phyloP scores from a whole-genome alignment of 345 rosid genomes.

The rapeseed (Brassica napus) region DNA sequence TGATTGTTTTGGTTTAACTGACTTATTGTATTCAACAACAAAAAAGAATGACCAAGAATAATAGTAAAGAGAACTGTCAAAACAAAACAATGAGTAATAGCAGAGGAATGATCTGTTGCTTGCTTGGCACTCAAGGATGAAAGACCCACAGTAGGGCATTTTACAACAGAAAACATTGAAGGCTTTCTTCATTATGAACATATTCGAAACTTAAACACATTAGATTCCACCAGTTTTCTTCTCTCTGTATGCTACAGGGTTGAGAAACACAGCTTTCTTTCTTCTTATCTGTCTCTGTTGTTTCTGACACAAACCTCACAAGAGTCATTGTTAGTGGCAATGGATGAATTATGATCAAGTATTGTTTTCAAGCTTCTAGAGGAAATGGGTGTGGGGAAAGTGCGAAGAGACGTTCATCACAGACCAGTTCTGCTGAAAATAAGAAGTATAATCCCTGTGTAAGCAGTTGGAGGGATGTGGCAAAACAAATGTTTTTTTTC shows the following conservation, averaged over 20 bases:
- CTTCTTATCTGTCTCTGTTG: conserved; percentile 4
- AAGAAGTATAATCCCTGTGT: conserved; percentile 65
- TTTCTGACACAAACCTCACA: conserved; percentile 9
- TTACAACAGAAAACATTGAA: background rate
- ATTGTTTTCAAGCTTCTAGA: conserved; percentile 58
- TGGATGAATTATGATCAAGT: conserved; percentile 54
- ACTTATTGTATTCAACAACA: conserved; percentile 5
- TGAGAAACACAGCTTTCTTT: conserved; percentile 15
- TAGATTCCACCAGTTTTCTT: background rate
- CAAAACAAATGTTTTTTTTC: conserved; percentile 69
- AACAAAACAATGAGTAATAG: conserved; percentile 6
- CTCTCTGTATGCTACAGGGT: conserved; percentile 12
- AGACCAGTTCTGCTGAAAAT: conserved; percentile 61
- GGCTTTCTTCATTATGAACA: background rate
- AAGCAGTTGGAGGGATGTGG: conserved; percentile 64
- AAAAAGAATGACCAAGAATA: conserved; percentile 21
- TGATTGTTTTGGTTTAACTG: background rate
- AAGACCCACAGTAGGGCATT: background rate
- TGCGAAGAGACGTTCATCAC: conserved; percentile 23
- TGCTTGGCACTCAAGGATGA: conserved; percentile 17
- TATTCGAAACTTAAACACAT: conserved; percentile 2
- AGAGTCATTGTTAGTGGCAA: conserved; percentile 12
- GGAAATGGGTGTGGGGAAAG: conserved; percentile 50
- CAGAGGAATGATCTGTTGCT: conserved; percentile 11
- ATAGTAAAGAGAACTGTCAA: conserved; percentile 31